Percentiles rank a stretch among this genome's conserved stretches.
These are phyloP conservation scores for Stentor roeselii DNA, from an alignment of 73 alveolate species.

Conservation along the genomic window DNA sequence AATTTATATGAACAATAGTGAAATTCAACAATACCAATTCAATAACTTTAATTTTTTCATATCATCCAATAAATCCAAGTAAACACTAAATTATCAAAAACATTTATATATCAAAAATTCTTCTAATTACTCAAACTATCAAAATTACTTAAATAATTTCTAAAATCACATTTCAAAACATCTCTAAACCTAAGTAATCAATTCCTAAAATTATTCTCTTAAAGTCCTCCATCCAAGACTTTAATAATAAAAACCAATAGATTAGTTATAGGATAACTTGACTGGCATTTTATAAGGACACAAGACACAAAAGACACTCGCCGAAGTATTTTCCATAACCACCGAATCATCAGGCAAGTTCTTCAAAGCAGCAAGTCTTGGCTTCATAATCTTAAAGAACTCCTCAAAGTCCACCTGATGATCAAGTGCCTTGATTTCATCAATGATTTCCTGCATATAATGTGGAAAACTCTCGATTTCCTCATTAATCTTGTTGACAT, in stretches of 20 bases:
- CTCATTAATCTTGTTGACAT: not conserved
- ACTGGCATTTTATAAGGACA: conserved; percentile 18
- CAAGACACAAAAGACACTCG: conserved; percentile 20
- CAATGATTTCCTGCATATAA: conserved; percentile 20
- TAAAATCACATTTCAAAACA: not conserved
- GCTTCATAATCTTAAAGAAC: conserved; percentile 7
- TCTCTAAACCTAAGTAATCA: not conserved
- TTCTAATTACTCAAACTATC: not conserved
- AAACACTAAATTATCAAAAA: no score
- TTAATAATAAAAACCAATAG: no score
- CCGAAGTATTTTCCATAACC: conserved; percentile 13
- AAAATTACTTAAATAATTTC: not conserved
- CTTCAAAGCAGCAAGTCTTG: not conserved
- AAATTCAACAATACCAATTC: no score
- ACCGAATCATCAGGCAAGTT: conserved; percentile 7
- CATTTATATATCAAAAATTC: not conserved
- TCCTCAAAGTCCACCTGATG: not conserved
- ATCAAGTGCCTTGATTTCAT: not conserved
- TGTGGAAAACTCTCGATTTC: not conserved
- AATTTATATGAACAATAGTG: no score
- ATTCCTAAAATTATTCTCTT: not conserved
- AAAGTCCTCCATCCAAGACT: not conserved
- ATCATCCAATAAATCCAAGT: no score
- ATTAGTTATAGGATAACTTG: not conserved
- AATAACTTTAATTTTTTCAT: no score